phyloP scores from a whole-genome alignment of 179 eudicot genomes.

The Silene coronaria region DNA sequence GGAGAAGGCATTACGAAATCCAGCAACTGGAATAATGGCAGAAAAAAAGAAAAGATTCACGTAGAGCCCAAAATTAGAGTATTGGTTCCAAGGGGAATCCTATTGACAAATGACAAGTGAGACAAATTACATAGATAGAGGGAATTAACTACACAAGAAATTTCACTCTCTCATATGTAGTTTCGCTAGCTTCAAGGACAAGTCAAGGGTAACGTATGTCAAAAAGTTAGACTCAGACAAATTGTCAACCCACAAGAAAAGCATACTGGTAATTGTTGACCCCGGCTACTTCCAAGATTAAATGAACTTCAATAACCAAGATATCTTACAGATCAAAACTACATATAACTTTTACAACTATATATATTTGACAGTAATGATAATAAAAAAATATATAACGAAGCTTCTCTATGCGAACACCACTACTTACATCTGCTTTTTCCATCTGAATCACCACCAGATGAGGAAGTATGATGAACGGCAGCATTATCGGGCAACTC shows the following conservation, averaged over 20 bases:
- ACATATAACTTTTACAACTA: neutral
- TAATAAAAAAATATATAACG: neutral
- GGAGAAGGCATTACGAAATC: neutral
- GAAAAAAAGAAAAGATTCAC: neutral
- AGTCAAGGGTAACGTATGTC: neutral
- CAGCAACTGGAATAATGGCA: neutral
- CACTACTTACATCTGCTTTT: conserved; percentile 72
- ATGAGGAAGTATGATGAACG: conserved; percentile 63
- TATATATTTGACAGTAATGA: neutral
- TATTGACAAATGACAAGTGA: too few species aligned
- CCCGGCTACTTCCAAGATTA: neutral
- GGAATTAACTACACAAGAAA: too few species aligned
- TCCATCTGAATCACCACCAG: conserved; percentile 97
- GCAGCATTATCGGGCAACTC: conserved; percentile 70
- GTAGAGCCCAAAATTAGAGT: neutral
- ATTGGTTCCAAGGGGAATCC: too few species aligned
- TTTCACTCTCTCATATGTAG: too few species aligned
- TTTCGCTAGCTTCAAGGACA: too few species aligned
- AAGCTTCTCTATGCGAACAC: neutral
- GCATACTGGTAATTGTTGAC: neutral
- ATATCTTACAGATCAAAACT: neutral
- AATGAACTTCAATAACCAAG: neutral
- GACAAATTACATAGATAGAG: too few species aligned
- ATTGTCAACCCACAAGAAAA: neutral
- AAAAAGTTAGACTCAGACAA: neutral